Evolutionary conservation across 2,329 filamentous ascomycete genomes (phyloP), one percentile per base, ranked within the genome.

Genomic region (Colletotrichum navitas): DNA sequence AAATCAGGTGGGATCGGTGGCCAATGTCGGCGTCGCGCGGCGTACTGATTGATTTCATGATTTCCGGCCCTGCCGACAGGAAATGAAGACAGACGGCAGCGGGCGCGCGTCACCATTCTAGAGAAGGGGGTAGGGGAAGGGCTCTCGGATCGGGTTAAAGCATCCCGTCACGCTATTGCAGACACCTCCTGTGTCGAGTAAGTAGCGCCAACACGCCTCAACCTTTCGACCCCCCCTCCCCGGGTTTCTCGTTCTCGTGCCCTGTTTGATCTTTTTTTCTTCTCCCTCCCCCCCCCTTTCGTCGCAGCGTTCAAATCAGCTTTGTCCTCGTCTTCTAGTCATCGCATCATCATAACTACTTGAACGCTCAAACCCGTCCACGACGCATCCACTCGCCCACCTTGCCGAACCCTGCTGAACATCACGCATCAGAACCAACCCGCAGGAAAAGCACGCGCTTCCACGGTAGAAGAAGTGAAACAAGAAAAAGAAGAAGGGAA

Each of bases 321-420:
- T 18, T 36, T 47, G 41, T 39, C 34, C 24, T 54, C 47, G 47
- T 63, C 49, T 45, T n/a, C 11, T 41, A 36, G 18, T 34, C 24
- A 24, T 34, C 49, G 36, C 61, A 41, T n/a, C 41, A 32, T 29
- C 8, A 45, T 21, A 11, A 34, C 21, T 24, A 14, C 52, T 39
- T n/a, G 18, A 36, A 47, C 64, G 64, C 68, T 71, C 64, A 63
- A 52, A 59, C 68, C 36, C 56, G 6, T 39, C 29, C n/a, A n/a
- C 36, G 51, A 56, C 56, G 34, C 41, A 34, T 49, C 29, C 54
- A 26, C 16, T 29, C 41, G 32, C n/a, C 18, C 12, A 21, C 24
- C 29, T 34, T 12, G n/a, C 16, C n/a, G 16, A 56, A 32, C 51
- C n/a, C n/a, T 36, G 54, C 36, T 54, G 54, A 69, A 45, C 62